Base-by-base conservation (phyloP, 768 basidiomycete species). In the Boletus fagicola region DNA sequence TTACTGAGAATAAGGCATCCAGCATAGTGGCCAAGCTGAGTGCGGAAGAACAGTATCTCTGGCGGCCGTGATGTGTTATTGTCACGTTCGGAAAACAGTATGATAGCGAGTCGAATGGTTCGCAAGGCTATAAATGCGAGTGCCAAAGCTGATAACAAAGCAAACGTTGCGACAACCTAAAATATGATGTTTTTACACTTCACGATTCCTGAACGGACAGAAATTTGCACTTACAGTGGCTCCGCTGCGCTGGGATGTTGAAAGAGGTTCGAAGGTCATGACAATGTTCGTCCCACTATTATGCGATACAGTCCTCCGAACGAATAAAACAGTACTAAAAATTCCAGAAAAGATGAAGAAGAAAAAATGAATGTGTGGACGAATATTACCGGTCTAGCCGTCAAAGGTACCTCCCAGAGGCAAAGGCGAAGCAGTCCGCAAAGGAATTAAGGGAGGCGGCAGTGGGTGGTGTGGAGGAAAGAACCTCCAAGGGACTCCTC, bases 11-110 rank as follows among this genome's bases (percentile, higher is more conserved):
- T 74, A 54, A 91, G 75, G 64, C 83, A 87, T 39, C 75, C 77
- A n/a, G 81, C 79, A 67, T 88, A 89, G 49, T 81, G 79, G 1
- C 89, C 89, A 15, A 89, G 78, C 60, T 87, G 87, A 8, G 87
- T 87, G 55, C 80, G 78, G 70, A 90, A 88, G 70, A 90, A 88
- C 57, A 83, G 73, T 42, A 78, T 81, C 68, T 84, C 83, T 33
- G 69, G 67, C 5, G 63, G 55, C 47, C 73, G 72, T 31, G 58
- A 53, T 18, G 77, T 65, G 57, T 68, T 65, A 30, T 63, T 49
- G 18, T 67, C 59, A 36, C 54, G 64, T 33, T 60, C 65, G 56
- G 76, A 62, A 57, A 70, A 62, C 35, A 74, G 70, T 51, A 68
- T 68, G 26, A 78, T 35, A 42, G 75, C 79, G 43, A 85, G 69